Conservation (phyloP, 345 rosid species). For the Physaria fendleri region DNA sequence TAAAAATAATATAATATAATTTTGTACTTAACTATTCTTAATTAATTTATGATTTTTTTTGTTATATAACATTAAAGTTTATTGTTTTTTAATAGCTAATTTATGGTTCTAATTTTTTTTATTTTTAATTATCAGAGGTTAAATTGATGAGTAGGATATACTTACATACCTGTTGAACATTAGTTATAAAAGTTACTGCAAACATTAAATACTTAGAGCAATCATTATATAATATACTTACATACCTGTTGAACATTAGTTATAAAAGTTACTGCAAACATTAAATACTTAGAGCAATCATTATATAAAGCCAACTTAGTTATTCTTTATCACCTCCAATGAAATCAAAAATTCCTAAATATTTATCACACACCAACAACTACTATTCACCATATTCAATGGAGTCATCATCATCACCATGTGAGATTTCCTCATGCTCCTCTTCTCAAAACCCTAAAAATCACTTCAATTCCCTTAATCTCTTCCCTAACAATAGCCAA, state of each 20-base stretch:
- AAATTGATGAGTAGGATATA: constrained; percentile 20
- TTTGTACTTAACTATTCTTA: no score
- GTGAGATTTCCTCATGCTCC: constrained; percentile 25
- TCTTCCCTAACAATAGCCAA: constrained; percentile 34
- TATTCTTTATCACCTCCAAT: no score
- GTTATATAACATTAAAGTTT: no score
- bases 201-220: constrained; percentile 17
- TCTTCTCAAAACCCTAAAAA: constrained; percentile 29
- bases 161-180: constrained; percentile 24
- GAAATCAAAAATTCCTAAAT: no score
- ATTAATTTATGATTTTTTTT: no score
- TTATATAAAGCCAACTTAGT: constrained; percentile 25
- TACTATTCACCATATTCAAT: constrained; percentile 22
- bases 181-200: constrained; percentile 18
- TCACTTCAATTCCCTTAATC: constrained; percentile 38
- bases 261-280: constrained; percentile 16
- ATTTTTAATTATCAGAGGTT: constrained; percentile 10
- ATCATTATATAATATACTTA: constrained; percentile 27
- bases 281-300: constrained; percentile 17
- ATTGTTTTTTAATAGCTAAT: no score
- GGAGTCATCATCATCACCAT: constrained; percentile 21
- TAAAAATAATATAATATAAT: no score
- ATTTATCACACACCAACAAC: constrained; percentile 13
- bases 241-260: constrained; percentile 26
- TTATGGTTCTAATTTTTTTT: no score